Percentiles rank a stretch among this genome's conserved stretches.
Conservation (phyloP, 2,329 filamentous ascomycete species). For the Stylonectria norvegica region DNA sequence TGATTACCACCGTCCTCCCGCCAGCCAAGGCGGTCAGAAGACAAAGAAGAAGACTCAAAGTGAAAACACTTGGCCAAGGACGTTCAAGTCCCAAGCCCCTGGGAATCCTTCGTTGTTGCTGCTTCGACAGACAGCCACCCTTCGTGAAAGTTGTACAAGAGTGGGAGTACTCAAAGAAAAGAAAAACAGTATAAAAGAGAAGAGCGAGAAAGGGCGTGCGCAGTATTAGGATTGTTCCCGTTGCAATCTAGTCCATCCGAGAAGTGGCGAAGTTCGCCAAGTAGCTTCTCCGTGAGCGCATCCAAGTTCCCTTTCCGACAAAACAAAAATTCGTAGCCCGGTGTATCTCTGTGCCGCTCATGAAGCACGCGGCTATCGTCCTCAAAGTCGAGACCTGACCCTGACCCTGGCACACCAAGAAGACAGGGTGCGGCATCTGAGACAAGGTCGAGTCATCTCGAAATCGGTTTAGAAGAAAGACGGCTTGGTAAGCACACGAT, state of each 20-base stretch:
- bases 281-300: background rate
- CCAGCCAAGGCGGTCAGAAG: constrained; percentile 10
- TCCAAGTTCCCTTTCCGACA: background rate
- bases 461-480: constrained; percentile 49
- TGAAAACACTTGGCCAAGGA: background rate
- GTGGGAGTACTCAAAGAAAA: constrained; percentile 2
- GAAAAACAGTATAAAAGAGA: constrained; percentile 7
- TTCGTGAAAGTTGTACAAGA: background rate
- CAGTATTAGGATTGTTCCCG: constrained; percentile 6
- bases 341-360: background rate
- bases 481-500: constrained; percentile 61
- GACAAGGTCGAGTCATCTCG: background rate
- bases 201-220: constrained; percentile 8
- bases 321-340: background rate
- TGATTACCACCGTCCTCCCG: constrained; percentile 16
- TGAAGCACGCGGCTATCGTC: background rate
- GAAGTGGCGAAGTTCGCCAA: constrained; percentile 2
- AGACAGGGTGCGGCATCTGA: no score
- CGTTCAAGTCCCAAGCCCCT: background rate
- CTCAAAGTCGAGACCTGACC: no score
- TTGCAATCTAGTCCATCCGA: constrained; percentile 15
- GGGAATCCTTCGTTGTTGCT: background rate
- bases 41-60: constrained; percentile 3
- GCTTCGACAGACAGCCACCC: background rate
- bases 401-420: no score